Evolutionary conservation across 148 eudicot species (phyloP).

Genomic region (Nepenthes mirabilis): DNA sequence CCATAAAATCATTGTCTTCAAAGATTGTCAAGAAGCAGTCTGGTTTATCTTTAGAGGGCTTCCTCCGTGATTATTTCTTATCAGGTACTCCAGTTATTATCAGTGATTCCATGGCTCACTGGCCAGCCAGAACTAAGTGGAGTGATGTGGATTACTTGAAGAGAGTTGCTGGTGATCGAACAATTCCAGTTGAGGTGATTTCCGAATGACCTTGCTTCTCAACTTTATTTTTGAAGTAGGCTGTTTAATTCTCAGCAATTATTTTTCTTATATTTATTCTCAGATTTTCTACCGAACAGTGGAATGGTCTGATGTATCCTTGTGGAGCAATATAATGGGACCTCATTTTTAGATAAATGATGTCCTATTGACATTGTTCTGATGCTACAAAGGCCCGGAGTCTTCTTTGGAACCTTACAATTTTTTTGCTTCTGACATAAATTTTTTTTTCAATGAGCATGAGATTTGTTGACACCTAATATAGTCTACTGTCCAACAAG

Average conservation of each 20-base stretch:
- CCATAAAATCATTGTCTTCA: conserved; percentile 55
- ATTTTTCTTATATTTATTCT: neutral
- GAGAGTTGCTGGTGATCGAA: conserved; percentile 82
- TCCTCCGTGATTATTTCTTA: conserved; percentile 58
- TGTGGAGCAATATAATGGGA: too few relatives aligned
- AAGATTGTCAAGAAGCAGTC: conserved; percentile 41
- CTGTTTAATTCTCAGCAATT: too few relatives aligned
- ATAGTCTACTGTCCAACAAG: too few relatives aligned
- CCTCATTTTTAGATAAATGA: too few relatives aligned
- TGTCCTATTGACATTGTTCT: too few relatives aligned
- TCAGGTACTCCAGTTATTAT: conserved; percentile 75
- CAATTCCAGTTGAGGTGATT: conserved; percentile 98
- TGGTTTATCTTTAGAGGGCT: conserved; percentile 71
- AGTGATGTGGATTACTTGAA: conserved; percentile 60
- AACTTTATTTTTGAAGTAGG: conserved; percentile 19
- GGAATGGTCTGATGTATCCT: too few relatives aligned
- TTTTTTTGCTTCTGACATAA: too few relatives aligned
- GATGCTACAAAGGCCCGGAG: too few relatives aligned
- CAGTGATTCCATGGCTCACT: conserved; percentile 77
- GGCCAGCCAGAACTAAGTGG: conserved; percentile 94
- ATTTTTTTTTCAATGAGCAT: too few relatives aligned
- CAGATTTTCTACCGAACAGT: neutral
- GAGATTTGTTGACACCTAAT: too few relatives aligned
- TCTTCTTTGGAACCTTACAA: too few relatives aligned
- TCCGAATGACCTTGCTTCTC: conserved; percentile 22